Percentiles rank a stretch among this genome's conserved stretches.
phyloP scores from a whole-genome alignment of 805 yeast species.

The Teunomyces kruisii region DNA sequence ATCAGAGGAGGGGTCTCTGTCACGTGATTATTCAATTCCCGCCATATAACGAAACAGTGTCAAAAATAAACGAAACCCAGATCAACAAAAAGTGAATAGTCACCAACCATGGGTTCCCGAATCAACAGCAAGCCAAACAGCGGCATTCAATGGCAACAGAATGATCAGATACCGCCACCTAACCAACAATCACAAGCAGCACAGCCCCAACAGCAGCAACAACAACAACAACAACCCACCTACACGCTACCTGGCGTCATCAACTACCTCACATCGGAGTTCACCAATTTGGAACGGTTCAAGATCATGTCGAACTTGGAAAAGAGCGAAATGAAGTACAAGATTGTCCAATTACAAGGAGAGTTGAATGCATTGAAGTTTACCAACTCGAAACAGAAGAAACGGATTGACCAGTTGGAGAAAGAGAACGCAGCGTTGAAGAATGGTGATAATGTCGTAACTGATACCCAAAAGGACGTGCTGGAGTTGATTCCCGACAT shows the following conservation, averaged over 20 bases:
- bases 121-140: conserved; percentile 3
- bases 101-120: conserved; percentile 3
- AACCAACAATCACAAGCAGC: conserved; percentile 3
- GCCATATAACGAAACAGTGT: too few relatives aligned
- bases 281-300: conserved; percentile 42
- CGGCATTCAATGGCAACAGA: conserved; percentile 3
- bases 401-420: conserved; percentile 41
- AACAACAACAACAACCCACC: conserved; percentile 27
- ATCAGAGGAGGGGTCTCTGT: too few relatives aligned
- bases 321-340: conserved; percentile 50
- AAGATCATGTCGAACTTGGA: conserved; percentile 55
- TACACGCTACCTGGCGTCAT: conserved; percentile 59
- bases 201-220: conserved; percentile 3
- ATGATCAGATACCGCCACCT: conserved; percentile 10
- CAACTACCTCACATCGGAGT: conserved; percentile 58
- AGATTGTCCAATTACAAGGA: conserved; percentile 51
- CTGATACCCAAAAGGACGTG: neutral
- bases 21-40: too few relatives aligned
- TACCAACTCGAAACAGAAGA: conserved; percentile 40
- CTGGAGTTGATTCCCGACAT: conserved; percentile 27
- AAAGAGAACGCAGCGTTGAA: conserved; percentile 14
- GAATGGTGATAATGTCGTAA: neutral
- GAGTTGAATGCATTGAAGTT: conserved; percentile 47
- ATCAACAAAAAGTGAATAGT: neutral
- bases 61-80: too few relatives aligned